Conservation (phyloP, 805 yeast species). For the Aciculoconidium aculeatum region DNA sequence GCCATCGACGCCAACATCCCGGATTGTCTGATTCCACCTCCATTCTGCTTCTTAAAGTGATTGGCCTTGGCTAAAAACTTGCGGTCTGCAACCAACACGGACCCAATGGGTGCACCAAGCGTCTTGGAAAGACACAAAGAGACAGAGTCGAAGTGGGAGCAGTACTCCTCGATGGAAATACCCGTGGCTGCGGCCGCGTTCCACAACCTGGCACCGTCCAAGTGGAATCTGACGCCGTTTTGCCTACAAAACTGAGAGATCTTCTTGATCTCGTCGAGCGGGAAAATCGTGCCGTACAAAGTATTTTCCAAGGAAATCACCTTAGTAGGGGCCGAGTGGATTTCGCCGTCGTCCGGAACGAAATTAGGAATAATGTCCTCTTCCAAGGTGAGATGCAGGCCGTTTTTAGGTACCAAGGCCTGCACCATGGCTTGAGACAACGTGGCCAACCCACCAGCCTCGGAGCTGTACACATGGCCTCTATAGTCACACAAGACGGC, state of each 20-base stretch:
- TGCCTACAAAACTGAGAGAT: conserved; percentile 30
- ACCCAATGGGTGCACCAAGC: conserved; percentile 41
- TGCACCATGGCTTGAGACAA: conserved; percentile 39
- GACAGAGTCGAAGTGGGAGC: conserved; percentile 36
- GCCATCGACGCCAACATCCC: conserved; percentile 40
- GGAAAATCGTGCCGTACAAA: conserved; percentile 36
- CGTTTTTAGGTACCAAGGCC: conserved; percentile 31
- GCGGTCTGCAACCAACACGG: conserved; percentile 31
- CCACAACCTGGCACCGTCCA: conserved; percentile 43
- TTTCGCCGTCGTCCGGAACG: conserved; percentile 40
- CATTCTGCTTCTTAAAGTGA: conserved; percentile 39
- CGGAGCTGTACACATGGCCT: conserved; percentile 31
- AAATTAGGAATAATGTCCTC: conserved; percentile 33
- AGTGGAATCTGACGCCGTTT: conserved; percentile 31
- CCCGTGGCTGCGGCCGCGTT: conserved; percentile 39
- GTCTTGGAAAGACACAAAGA: conserved; percentile 39
- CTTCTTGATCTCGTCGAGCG: conserved; percentile 32
- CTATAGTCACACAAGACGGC: conserved; percentile 34
- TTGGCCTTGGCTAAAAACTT: conserved; percentile 35
- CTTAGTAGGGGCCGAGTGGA: conserved; percentile 40
- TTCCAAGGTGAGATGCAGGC: conserved; percentile 29
- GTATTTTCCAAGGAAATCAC: conserved; percentile 40
- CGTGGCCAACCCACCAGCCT: conserved; percentile 40
- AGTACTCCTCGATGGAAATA: conserved; percentile 32
- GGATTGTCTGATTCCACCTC: conserved; percentile 41